These are phyloP conservation scores for Cruciata laevipes DNA, from an alignment of 257 asterid species.

Conservation along the genomic window DNA sequence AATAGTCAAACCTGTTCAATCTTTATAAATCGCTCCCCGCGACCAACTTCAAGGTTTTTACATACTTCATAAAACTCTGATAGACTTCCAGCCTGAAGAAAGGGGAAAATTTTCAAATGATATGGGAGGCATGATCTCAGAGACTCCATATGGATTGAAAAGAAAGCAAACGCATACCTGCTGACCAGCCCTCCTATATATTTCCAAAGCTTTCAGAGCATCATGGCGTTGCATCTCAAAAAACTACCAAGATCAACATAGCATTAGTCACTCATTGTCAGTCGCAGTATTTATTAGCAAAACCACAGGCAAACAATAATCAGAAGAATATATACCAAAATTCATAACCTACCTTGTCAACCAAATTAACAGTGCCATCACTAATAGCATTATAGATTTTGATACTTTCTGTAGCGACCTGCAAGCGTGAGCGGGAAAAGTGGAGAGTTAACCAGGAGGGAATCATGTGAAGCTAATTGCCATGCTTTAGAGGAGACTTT, in stretches of 20 bases:
- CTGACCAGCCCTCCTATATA: conserved; percentile 79
- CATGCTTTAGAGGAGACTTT: conserved; percentile 8
- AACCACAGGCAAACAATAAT: neutral
- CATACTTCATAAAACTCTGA: conserved; percentile 90
- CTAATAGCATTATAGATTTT: conserved; percentile 80
- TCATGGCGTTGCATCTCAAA: conserved; percentile 97
- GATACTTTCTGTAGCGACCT: conserved; percentile 96
- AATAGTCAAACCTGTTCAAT: conserved; percentile 76
- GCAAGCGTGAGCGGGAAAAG: conserved; percentile 15
- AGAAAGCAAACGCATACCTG: conserved; percentile 46
- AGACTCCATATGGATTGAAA: neutral
- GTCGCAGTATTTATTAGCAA: neutral
- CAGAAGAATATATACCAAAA: conserved; percentile 7
- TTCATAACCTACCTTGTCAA: conserved; percentile 71
- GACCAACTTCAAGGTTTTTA: conserved; percentile 78
- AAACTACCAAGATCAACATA: conserved; percentile 49
- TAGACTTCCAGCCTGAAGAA: conserved; percentile 76
- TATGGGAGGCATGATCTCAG: neutral
- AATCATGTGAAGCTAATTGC: neutral
- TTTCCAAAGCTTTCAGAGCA: conserved; percentile 86
- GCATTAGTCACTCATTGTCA: conserved; percentile 14
- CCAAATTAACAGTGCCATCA: conserved; percentile 84
- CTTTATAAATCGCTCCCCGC: conserved; percentile 85
- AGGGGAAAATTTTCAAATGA: conserved; percentile 12
- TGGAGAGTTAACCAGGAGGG: conserved; percentile 12